Conservation (phyloP, 495 filamentous ascomycete genomes). For the Aspergillus sparsus region DNA sequence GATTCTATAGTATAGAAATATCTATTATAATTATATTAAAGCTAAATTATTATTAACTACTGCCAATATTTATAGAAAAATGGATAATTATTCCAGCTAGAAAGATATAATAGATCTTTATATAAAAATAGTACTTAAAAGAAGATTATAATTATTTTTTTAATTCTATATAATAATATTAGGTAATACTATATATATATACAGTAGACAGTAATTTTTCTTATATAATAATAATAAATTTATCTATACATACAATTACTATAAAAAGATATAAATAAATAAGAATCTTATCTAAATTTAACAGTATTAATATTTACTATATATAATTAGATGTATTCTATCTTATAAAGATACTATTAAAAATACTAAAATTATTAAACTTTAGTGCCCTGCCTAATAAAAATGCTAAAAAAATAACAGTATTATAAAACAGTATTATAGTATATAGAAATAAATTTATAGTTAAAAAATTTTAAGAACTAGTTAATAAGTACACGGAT, state of each 20-base stretch:
- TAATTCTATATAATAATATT: background rate
- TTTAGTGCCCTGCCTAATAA: no score
- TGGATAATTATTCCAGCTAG: background rate
- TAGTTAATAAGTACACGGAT: background rate
- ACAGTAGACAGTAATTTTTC: background rate
- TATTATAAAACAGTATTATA: no score
- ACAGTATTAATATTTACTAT: background rate
- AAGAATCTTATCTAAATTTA: background rate
- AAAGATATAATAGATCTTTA: background rate
- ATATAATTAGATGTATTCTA: no score
- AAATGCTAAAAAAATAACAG: no score
- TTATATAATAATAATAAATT: background rate
- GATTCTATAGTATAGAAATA: no score
- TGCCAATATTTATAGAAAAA: background rate
- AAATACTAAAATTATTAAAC: no score
- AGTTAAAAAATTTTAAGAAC: background rate
- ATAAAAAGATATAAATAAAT: background rate
- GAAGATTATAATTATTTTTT: background rate
- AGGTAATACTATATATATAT: no score
- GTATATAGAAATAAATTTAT: background rate
- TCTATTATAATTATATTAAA: no score
- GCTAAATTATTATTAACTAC: no score
- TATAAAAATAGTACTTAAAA: constrained; percentile 6
- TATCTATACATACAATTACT: background rate
- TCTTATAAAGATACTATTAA: no score